Evolutionary conservation across 176 grass and related monocot species (phyloP), one percentile per base, ranked within the genome.

Genomic region (Metroxylon sagu): DNA sequence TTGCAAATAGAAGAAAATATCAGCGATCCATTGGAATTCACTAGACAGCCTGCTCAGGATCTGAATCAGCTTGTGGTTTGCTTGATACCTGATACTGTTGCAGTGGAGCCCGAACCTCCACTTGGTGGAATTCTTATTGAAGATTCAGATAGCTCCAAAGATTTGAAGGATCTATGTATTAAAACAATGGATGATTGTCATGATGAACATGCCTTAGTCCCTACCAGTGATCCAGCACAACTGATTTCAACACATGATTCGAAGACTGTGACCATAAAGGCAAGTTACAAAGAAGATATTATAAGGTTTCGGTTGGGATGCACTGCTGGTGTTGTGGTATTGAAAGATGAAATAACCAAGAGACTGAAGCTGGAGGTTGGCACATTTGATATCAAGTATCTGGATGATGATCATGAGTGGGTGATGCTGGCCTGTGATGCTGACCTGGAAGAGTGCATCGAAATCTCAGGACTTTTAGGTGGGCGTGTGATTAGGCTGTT

Each of bases 391-490:
- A 85, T 90, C 67, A 97, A 85, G 74, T 90, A 88, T 67, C 79
- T 97, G 14, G 92, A 97, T 19, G 92, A 97, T 75, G 92, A 97
- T 61, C 83, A 85, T 71, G 83, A 97, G 55, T 97, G 92, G 87
- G 92, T 97, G 53, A 90, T 86, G 57, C 62, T 97, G 62, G 76
- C 78, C 1, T 87, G 87, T 50, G 74, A 73, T 75, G 80, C 92
- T 27, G 92, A 97, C 74, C 77, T 90, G 78, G 87, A 91, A 59
- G 92, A 97, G 61, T 97, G 92, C 78, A 67, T 88, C 69, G 87
- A 91, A 55, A 85, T 97, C 53, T 75, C 92, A 4, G 60, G 78
- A 59, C 53, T 80, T 51, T 85, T 75, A 18, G 79, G 87, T 56
- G 76, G 77, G 62, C 78, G 88, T 77, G 71, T 85, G 49, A 86